Evolutionary conservation across 2,329 filamentous ascomycete genomes (phyloP), one percentile per base, ranked within the genome.

Genomic region (Aspergillus bombycis): DNA sequence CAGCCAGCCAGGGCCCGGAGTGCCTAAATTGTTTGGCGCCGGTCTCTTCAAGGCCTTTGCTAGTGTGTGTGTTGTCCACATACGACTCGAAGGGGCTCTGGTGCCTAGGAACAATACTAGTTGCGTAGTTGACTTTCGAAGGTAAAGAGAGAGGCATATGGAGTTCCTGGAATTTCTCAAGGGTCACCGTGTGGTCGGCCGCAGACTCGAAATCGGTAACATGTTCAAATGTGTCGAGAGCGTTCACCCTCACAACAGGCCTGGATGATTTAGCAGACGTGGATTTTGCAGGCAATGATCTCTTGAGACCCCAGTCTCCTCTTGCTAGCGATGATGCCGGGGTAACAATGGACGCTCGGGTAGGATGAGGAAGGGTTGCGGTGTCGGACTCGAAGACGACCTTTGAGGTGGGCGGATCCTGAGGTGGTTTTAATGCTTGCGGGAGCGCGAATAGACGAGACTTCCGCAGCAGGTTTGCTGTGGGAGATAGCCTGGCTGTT

Each of bases 281-380:
- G 3, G 90, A 89, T 75, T 90, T 90, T 10, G 90, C 80, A 1
- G 94, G 94, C 7, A 98, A 83, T 1, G 93, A 85, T 61, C 94
- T 85, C 81, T 98, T 98, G 71, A 97, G 82, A 16, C 94, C 94
- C 94, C 94, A 98, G 74, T 98, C 94, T 41, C 94, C 94, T 73
- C 87, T 87, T 46, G 84, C 82, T 28, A 92, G 85, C 9, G 93
- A 94, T 21, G 88, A 85, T 52, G 85, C 81, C 7, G 93, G 90
- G 0, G 93, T 94, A 16, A 90, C 89, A 74, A 98, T 91, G 65
- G 93, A 87, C 75, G 95, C 91, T 75, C 91, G 86, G 58, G 89
- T 93, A n/a, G 94, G 94, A 78, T 90, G 91, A 34, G 88, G 86
- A 64, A 87, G 84, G 16, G 94, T 98, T 50, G 91, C 88, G 26